phyloP scores from a whole-genome alignment of 805 yeast genomes.

The Candida endomychidarum region DNA sequence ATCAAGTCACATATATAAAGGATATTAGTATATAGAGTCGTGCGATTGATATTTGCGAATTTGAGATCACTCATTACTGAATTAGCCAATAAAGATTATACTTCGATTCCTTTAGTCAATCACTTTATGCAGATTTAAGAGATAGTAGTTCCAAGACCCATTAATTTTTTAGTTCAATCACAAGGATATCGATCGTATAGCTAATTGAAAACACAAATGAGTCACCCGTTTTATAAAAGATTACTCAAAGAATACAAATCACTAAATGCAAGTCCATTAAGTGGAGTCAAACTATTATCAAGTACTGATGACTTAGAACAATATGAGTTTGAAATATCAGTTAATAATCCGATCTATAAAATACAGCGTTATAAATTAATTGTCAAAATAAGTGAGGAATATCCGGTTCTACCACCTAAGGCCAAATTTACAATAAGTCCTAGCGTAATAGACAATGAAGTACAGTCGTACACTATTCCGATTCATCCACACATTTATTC shows the following conservation, averaged over 20 bases:
- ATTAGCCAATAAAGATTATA: too few relatives aligned
- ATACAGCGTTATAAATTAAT: conserved; percentile 36
- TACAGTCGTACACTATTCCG: conserved; percentile 42
- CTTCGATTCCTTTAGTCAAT: too few relatives aligned
- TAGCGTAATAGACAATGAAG: conserved; percentile 7
- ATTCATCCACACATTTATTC: conserved; percentile 74
- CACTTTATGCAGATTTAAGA: too few relatives aligned
- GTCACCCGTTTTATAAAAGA: conserved; percentile 31
- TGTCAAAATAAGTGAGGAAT: conserved; percentile 42
- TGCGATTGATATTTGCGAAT: too few relatives aligned
- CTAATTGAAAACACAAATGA: too few relatives aligned
- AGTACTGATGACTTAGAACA: conserved; percentile 19
- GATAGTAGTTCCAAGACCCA: too few relatives aligned
- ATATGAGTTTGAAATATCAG: conserved; percentile 23
- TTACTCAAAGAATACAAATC: conserved; percentile 28
- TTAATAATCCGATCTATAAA: conserved; percentile 16
- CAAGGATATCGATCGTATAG: too few relatives aligned
- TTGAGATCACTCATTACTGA: too few relatives aligned
- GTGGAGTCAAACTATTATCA: conserved; percentile 25
- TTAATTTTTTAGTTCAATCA: too few relatives aligned
- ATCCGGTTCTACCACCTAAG: conserved; percentile 61
- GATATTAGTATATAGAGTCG: too few relatives aligned
- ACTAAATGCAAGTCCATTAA: conserved; percentile 14
- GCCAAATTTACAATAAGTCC: conserved; percentile 46
- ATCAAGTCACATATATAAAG: too few relatives aligned